Percentiles rank a stretch among this genome's conserved stretches.
phyloP scores from a whole-genome alignment of 2,329 filamentous ascomycete genomes.

The Neophaeococcomyces mojaviensis region DNA sequence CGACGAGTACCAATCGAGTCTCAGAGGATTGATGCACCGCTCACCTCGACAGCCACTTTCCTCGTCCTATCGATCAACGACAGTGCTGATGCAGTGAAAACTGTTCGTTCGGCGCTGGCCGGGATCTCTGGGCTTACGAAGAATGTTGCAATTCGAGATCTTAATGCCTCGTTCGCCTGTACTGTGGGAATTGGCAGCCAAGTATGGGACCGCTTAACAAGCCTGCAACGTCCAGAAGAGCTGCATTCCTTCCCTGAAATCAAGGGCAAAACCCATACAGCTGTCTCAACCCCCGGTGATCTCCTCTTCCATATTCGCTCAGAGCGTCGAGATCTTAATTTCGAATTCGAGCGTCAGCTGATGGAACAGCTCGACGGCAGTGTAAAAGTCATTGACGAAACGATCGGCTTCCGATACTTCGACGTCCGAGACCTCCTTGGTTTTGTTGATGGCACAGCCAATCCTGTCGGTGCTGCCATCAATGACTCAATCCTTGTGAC shows the following conservation, averaged over 20 bases:
- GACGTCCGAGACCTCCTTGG: conserved; percentile 52
- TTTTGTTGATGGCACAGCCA: conserved; percentile 55
- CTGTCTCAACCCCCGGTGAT: conserved; percentile 50
- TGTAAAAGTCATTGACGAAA: conserved; percentile 46
- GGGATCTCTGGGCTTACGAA: conserved; percentile 42
- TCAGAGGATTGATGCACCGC: conserved; percentile 44
- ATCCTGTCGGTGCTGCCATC: conserved; percentile 44
- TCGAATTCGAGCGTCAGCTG: conserved; percentile 52
- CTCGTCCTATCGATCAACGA: conserved; percentile 41
- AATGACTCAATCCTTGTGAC: conserved; percentile 38
- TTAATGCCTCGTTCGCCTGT: conserved; percentile 41
- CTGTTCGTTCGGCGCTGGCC: conserved; percentile 40
- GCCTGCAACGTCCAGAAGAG: conserved; percentile 42
- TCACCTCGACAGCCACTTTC: conserved; percentile 49
- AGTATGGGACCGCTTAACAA: conserved; percentile 44
- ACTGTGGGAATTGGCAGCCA: conserved; percentile 49
- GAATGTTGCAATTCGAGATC: conserved; percentile 47
- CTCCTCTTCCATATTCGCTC: conserved; percentile 53
- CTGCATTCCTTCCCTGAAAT: conserved; percentile 40
- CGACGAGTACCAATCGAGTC: conserved; percentile 33
- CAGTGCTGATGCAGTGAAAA: conserved; percentile 28
- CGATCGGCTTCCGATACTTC: conserved; percentile 53
- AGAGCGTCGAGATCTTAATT: conserved; percentile 49
- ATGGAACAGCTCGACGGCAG: conserved; percentile 42
- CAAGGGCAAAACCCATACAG: conserved; percentile 43